Base-by-base conservation (phyloP, 148 eudicot species). In the Nyssa sinensis region DNA sequence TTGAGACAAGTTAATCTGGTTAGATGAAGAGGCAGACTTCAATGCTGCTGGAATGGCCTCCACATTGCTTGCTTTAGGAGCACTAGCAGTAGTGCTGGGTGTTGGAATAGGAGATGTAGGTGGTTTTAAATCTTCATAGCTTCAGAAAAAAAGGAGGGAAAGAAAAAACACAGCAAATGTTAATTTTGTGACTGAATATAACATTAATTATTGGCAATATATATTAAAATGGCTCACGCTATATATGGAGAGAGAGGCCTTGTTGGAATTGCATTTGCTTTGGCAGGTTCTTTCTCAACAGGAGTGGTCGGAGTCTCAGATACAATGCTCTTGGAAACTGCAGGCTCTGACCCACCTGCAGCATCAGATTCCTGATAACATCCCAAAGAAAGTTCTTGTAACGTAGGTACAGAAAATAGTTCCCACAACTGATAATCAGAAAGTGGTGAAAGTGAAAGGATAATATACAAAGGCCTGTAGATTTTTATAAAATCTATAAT, bases 211-310 rank as follows among this genome's bases (percentile, higher is more conserved):
- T 24, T 17, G 34, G 66, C 37, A 44, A 7, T 0, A 31, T 55
- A 44, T 10, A 33, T 1, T 32, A 29, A 77, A 30, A 67, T 47
- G 62, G 75, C 96, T 93, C 77, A 93, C 98, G 73, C 87, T 28
- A 79, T 63, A 75, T 87, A 89, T 53, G 98, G 96, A 66, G 98
- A 93, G 69, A 79, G 87, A 19, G 92, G 84, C 70, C 81, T 77
- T 68, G 80, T 75, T 71, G 74, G 69, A 70, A 39, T 67, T 63
- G 70, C 39, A 74, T 84, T 80, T 60, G 49, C 81, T 78, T 58
- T 24, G 5, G 80, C 33, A 33, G 83, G 72, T 73, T 85, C 81
- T 66, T 77, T 69, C 75, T 82, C 88, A 55, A 64, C 23, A 28
- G 75, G 60, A 65, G 67, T 69, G 58, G 25, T 81, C 19, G 77